Conservation (phyloP, 1,139 yeast genomes). For the Yamadazyma trypodendri region DNA sequence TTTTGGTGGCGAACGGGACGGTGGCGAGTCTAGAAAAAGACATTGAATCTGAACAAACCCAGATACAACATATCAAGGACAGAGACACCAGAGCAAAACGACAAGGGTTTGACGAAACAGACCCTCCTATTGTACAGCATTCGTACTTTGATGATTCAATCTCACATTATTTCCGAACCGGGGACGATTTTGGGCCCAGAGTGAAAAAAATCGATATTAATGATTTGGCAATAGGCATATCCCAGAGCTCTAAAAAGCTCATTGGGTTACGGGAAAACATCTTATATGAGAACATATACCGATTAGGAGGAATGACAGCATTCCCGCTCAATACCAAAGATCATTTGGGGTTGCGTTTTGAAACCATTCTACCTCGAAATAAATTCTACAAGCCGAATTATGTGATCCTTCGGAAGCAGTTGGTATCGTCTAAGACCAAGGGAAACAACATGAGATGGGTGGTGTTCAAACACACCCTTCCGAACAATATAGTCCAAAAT, state of each 20-base stretch:
- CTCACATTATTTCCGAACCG: constrained; percentile 21
- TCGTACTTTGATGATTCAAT: constrained; percentile 31
- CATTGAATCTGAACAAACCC: constrained; percentile 5
- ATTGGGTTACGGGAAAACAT: constrained; percentile 31
- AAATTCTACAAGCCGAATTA: constrained; percentile 36
- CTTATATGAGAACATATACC: constrained; percentile 35
- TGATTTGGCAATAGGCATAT: constrained; percentile 11
- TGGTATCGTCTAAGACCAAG: constrained; percentile 6
- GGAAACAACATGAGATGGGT: constrained; percentile 22
- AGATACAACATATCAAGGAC: background rate
- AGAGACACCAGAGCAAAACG: constrained; percentile 4
- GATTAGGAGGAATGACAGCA: constrained; percentile 43
- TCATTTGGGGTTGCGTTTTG: constrained; percentile 40
- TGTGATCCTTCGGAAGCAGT: constrained; percentile 30
- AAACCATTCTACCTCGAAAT: constrained; percentile 23
- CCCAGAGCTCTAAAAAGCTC: constrained; percentile 13
- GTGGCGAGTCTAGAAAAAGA: constrained; percentile 5
- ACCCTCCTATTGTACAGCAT: constrained; percentile 23
- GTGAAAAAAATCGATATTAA: constrained; percentile 8
- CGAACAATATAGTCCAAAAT: constrained; percentile 15
- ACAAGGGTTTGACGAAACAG: constrained; percentile 9
- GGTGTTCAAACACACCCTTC: constrained; percentile 38
- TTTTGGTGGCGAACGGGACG: constrained; percentile 6
- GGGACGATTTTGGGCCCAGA: constrained; percentile 7
- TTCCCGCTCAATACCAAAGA: constrained; percentile 36